A percentile compares a stretch with the other conserved stretches of the same genome.
Evolutionary conservation across 306 rosid species (phyloP).

Genomic region (Quercus engelmannii): DNA sequence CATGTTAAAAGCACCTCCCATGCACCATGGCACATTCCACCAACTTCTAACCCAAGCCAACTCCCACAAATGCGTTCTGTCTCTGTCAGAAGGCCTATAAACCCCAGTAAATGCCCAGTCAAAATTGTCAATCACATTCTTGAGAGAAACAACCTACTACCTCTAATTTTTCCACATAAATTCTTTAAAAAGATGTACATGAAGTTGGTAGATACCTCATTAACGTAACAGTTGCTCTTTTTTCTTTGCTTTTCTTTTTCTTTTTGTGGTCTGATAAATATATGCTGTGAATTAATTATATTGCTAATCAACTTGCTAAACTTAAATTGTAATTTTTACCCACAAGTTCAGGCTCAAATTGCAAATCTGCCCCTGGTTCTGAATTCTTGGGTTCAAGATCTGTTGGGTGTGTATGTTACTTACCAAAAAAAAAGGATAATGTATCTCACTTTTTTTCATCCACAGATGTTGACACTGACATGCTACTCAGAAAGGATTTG

Average conservation of each 20-base stretch:
- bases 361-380: too few species aligned
- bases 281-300: neutral
- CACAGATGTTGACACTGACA: constrained; percentile 78
- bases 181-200: neutral
- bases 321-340: neutral
- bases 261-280: neutral
- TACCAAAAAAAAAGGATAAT: neutral
- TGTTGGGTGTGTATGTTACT: constrained; percentile 3
- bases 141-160: too few species aligned
- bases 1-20: too few species aligned
- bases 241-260: neutral
- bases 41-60: too few species aligned
- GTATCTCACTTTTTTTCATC: neutral
- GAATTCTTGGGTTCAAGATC: neutral
- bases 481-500: constrained; percentile 80
- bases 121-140: too few species aligned
- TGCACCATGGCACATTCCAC: too few species aligned
- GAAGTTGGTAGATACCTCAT: neutral
- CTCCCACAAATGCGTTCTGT: too few species aligned
- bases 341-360: too few species aligned
- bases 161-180: too few species aligned
- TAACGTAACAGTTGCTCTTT: neutral
- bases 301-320: neutral
- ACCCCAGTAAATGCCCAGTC: too few species aligned
- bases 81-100: too few species aligned